Evolutionary conservation across 1,284 basidiomycete species (phyloP).

Genomic region (Ceratobasidium sp.): DNA sequence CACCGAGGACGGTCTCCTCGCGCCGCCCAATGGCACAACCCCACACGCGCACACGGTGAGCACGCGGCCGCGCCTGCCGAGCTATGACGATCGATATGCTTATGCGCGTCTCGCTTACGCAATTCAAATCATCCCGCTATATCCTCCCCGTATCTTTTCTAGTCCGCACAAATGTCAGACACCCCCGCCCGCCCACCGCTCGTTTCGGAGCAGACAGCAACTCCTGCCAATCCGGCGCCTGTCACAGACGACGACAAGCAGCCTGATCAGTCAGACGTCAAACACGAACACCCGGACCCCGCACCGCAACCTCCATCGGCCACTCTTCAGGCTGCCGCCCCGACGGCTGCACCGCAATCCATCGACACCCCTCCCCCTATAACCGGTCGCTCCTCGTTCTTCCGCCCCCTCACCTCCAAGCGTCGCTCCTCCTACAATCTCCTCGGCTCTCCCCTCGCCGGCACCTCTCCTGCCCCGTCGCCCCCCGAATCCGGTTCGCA

Average conservation of each 20-base stretch:
- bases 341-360: background rate
- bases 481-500: slow-evolving; percentile 39
- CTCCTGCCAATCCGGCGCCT: background rate
- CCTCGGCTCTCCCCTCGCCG: slow-evolving; percentile 30
- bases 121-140: slow-evolving; percentile 33
- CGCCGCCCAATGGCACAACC: background rate
- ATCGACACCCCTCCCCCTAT: slow-evolving; percentile 12
- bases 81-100: slow-evolving; percentile 36
- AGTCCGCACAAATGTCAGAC: slow-evolving; percentile 36
- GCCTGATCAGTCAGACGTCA: background rate
- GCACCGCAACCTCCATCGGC: background rate
- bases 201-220: slow-evolving; percentile 1
- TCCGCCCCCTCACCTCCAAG: slow-evolving; percentile 37
- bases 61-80: slow-evolving; percentile 33
- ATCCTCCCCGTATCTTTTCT: slow-evolving; percentile 16
- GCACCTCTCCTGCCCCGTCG: slow-evolving; percentile 32
- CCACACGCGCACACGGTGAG: slow-evolving; percentile 9
- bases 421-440: slow-evolving; percentile 39
- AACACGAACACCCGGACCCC: background rate
- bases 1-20: slow-evolving; percentile 1
- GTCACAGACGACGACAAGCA: slow-evolving; percentile 6
- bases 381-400: slow-evolving; percentile 27
- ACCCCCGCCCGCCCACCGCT: background rate
- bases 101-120: slow-evolving; percentile 32
- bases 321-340: background rate